A percentile compares a stretch with the other conserved stretches of the same genome.
Conservation (phyloP, 306 rosid genomes). For the Cicer pinnatifidum region DNA sequence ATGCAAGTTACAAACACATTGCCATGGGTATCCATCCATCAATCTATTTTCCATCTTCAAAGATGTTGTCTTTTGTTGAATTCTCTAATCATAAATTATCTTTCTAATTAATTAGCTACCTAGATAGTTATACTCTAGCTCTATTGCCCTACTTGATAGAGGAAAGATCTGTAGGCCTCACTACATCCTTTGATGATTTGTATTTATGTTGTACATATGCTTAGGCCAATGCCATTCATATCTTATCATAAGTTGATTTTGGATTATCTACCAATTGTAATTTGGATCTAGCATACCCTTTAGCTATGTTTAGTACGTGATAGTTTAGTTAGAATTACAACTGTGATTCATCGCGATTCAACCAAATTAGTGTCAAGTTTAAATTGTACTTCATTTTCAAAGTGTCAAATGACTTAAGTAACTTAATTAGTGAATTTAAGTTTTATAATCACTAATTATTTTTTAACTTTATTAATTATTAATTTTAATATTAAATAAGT, state of each 20-base stretch:
- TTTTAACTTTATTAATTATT: no score
- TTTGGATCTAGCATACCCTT: conserved; percentile 25
- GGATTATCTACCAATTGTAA: conserved; percentile 27
- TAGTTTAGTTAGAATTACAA: no score
- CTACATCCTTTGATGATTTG: conserved; percentile 5
- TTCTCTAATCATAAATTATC: conserved; percentile 38
- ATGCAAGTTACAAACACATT: conserved; percentile 45
- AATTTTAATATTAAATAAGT: no score
- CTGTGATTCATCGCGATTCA: no score
- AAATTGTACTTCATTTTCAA: background rate
- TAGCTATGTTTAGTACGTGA: no score
- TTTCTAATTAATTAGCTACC: background rate
- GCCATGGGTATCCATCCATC: conserved; percentile 47
- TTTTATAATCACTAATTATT: no score
- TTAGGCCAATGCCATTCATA: conserved; percentile 36
- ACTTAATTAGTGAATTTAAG: no score
- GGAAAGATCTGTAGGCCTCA: background rate
- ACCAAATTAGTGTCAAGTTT: no score
- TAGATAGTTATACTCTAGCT: conserved; percentile 8
- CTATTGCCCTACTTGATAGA: background rate
- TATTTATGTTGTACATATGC: background rate
- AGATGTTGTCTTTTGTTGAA: conserved; percentile 38
- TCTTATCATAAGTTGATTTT: conserved; percentile 12
- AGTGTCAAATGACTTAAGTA: background rate
- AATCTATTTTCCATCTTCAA: conserved; percentile 44